Percentiles rank a stretch among this genome's conserved stretches.
Conservation (phyloP, 1,139 yeast species). For the Nematodospora anomalae region DNA sequence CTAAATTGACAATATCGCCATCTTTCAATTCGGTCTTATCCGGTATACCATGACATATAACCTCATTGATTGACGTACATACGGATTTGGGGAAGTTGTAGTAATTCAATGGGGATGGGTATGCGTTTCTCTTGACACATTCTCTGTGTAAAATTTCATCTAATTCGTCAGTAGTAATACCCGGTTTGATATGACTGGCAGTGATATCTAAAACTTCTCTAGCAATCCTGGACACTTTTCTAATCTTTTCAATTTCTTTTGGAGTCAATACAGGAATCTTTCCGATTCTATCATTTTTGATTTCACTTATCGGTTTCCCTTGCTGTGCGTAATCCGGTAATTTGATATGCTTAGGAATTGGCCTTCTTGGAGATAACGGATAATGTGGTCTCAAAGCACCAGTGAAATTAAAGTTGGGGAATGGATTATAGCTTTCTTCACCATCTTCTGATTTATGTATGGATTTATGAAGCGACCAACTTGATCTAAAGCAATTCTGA, state of each 20-base stretch:
- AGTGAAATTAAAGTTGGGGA: constrained; percentile 71
- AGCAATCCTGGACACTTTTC: constrained; percentile 72
- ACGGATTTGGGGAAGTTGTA: constrained; percentile 91
- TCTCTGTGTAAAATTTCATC: constrained; percentile 87
- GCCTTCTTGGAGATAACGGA: constrained; percentile 73
- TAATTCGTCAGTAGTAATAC: constrained; percentile 90
- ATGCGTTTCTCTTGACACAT: constrained; percentile 83
- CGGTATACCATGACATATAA: constrained; percentile 97
- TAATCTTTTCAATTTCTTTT: constrained; percentile 71
- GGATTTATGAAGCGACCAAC: constrained; percentile 62
- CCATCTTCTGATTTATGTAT: constrained; percentile 49
- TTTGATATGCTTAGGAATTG: constrained; percentile 68
- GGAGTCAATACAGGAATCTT: constrained; percentile 61
- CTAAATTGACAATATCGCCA: constrained; percentile 93
- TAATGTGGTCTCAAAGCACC: constrained; percentile 78
- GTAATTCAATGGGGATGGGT: constrained; percentile 95
- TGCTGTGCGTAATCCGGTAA: constrained; percentile 82
- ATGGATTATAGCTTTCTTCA: constrained; percentile 71
- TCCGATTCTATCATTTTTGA: constrained; percentile 66
- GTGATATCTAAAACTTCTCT: constrained; percentile 87
- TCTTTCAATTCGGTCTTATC: constrained; percentile 83
- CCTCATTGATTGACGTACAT: constrained; percentile 93
- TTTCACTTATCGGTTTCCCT: constrained; percentile 81
- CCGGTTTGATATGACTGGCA: constrained; percentile 81
- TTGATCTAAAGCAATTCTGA: constrained; percentile 78